Conservation (phyloP, 805 yeast genomes). For the Candida nanaspora region DNA sequence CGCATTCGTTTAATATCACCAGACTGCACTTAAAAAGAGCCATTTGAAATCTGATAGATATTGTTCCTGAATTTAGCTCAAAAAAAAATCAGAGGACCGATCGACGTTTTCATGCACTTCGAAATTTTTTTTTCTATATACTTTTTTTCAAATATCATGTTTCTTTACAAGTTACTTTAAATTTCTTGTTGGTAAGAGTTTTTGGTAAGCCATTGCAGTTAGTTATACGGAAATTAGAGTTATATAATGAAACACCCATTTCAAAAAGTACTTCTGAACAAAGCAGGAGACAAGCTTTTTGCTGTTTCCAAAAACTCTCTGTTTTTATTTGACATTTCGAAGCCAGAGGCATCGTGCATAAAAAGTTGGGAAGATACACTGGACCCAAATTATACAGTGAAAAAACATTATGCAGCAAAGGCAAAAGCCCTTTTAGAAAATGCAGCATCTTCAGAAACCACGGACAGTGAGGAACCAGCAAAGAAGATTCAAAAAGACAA, state of each 20-base stretch:
- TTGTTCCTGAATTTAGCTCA: too few relatives aligned
- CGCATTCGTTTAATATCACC: too few relatives aligned
- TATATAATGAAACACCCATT: constrained; percentile 51
- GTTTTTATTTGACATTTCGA: constrained; percentile 37
- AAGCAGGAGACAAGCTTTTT: constrained; percentile 41
- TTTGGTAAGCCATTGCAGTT: too few relatives aligned
- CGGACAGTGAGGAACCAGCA: constrained; percentile 8
- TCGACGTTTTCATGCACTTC: too few relatives aligned
- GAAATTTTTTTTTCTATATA: too few relatives aligned
- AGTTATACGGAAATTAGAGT: too few relatives aligned
- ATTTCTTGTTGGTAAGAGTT: too few relatives aligned
- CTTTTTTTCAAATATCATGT: too few relatives aligned
- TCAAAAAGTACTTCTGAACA: constrained; percentile 45
- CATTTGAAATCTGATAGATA: neutral
- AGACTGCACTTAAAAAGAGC: neutral
- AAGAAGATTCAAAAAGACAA: constrained; percentile 26
- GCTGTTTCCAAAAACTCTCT: constrained; percentile 52
- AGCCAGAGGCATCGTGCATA: constrained; percentile 20
- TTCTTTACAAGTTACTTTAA: too few relatives aligned
- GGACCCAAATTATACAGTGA: constrained; percentile 37
- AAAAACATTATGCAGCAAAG: constrained; percentile 40
- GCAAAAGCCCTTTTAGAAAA: constrained; percentile 27
- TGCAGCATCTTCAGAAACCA: constrained; percentile 4
- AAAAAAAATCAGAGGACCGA: too few relatives aligned
- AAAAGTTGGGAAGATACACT: constrained; percentile 61